Evolutionary conservation across 1,284 basidiomycete genomes (phyloP).

Genomic region (Vanrija sp.): DNA sequence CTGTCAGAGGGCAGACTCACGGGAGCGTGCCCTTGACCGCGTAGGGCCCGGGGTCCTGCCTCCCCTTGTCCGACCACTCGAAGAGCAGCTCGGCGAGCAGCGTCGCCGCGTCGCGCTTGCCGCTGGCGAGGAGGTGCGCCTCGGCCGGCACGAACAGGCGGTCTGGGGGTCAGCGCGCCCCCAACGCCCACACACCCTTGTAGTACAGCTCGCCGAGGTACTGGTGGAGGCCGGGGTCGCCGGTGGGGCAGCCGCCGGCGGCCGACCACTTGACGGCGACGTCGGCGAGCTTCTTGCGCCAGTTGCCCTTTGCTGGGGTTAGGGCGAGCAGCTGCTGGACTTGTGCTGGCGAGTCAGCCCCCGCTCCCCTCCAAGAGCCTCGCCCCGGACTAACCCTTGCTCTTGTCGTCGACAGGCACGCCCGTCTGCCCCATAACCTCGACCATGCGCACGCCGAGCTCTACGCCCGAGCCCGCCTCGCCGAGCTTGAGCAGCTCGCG

Average conservation of each 20-base stretch:
- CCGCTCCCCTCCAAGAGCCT: not conserved
- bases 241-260: slow-evolving; percentile 68
- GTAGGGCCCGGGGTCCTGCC: slow-evolving; percentile 54
- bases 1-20: slow-evolving; percentile 52
- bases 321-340: slow-evolving; percentile 52
- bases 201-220: slow-evolving; percentile 82
- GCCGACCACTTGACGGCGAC: slow-evolving; percentile 65
- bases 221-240: slow-evolving; percentile 77
- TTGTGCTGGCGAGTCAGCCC: slow-evolving; percentile 26
- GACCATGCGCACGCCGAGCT: slow-evolving; percentile 70
- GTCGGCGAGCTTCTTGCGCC: slow-evolving; percentile 53
- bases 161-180: slow-evolving; percentile 54
- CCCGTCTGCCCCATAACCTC: slow-evolving; percentile 70
- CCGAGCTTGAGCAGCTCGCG: slow-evolving; percentile 77
- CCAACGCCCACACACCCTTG: slow-evolving; percentile 60
- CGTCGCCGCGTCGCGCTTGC: slow-evolving; percentile 78
- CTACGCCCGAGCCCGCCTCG: slow-evolving; percentile 81
- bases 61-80: slow-evolving; percentile 60
- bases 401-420: slow-evolving; percentile 63
- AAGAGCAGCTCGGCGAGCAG: slow-evolving; percentile 78
- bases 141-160: slow-evolving; percentile 69
- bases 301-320: slow-evolving; percentile 46
- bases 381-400: slow-evolving; percentile 57
- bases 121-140: slow-evolving; percentile 71
- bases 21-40: slow-evolving; percentile 77